Base-by-base conservation (phyloP, 352 stramenopile genomes). In the Phytophthora lateralis region DNA sequence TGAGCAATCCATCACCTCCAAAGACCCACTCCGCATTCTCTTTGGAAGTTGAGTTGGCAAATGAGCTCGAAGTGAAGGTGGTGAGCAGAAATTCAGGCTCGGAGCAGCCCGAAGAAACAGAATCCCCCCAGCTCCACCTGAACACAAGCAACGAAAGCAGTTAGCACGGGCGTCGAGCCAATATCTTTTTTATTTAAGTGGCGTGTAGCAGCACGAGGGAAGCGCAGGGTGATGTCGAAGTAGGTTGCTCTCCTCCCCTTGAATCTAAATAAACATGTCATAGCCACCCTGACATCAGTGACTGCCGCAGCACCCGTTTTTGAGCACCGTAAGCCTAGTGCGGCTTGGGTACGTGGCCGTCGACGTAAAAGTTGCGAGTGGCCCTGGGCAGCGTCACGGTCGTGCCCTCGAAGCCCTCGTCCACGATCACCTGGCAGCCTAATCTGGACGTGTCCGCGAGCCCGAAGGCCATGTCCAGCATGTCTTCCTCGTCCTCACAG, bases 361-460 rank as follows among this genome's bases (percentile, higher is more conserved):
- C 97, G 15, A 99, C 97, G 82, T 99, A 99, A 68, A 99, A 99
- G 85, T 99, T 99, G 63, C 97, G 89, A 32, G 96, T 99, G 32
- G 97, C 96, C 47, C 92, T 85, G 9, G 98, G 98, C 55, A 99
- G 81, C 66, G 85, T 90, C 59, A 99, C 86, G 0, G 70, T 90
- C 20, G 83, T 90, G 51, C 83, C 80, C 51, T 91, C 97, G 69
- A 99, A 98, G 45, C 83, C 78, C 69, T 97, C 75, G 39, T 89
- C 88, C 27, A 98, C 75, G 39, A 97, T 72, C 43, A 98, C 90
- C 52, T 97, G 90, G 60, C 89, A 98, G 44, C 92, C 92, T 70
- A 98, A 77, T 54, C 92, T 90, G 46, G 90, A 97, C 58, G 96
- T 99, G 61, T 98, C 79, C 0, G 95, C 98, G 37, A 99, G 84